Evolutionary conservation across 768 basidiomycete species (phyloP), one percentile per base, ranked within the genome.

Genomic region (Leccinum aurantiacum): DNA sequence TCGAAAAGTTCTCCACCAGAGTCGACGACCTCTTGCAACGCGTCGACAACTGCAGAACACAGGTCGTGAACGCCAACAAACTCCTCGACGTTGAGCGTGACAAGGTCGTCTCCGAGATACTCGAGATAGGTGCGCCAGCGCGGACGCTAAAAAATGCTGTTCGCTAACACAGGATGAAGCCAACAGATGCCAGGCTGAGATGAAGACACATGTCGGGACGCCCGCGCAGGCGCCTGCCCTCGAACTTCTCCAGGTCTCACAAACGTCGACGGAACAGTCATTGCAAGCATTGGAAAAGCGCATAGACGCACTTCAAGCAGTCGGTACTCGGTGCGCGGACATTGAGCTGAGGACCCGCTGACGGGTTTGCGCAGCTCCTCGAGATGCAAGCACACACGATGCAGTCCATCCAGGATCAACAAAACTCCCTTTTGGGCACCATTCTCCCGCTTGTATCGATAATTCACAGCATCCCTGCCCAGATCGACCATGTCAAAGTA

Each of bases 71-170:
- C 6, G 79, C 83, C 3, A 81, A 85, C 61, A 78, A 78, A 24
- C 72, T 85, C n/a, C 87, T 87, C 60, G 81, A 87, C 60, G 76
- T 77, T 25, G 85, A 85, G 57, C 82, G 81, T 22, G 87, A 90
- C 61, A 76, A 76, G 24, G 75, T 89, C 15, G 70, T 80, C 4
- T 76, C 80, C 24, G 85, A 86, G 56, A 77, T 88, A 50, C 62
- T 67, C 56, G 57, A 62, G 48, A 65, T 61, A 57, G 50, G 61
- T 64, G 47, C 31, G 57, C 1, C 4, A 3, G 6, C 4, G 46
- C 6, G 5, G 24, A 11, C 15, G 33, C 48, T 52, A 38, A 3
- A 53, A 29, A 17, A 44, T 4, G n/a, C 10, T 57, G 19, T 60
- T 67, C 69, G 24, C 60, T 44, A n/a, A 44, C 41, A n/a, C n/a